phyloP scores from a whole-genome alignment of 176 grass and related monocot genomes.

The Aechmea fasciata region DNA sequence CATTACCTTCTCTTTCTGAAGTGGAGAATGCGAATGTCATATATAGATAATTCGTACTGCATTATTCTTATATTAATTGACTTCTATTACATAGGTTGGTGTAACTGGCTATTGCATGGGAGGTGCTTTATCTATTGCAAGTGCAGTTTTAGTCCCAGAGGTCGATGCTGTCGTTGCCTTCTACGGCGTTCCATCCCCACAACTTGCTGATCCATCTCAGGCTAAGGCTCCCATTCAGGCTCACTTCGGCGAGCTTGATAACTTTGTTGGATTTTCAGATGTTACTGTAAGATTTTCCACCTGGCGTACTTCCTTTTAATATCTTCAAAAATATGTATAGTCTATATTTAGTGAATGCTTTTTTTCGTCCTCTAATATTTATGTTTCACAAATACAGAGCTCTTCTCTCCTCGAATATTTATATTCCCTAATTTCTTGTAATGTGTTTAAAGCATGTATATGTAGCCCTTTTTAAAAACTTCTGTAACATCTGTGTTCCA shows the following conservation, averaged over 20 bases:
- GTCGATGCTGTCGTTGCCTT: constrained; percentile 93
- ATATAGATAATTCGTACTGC: no score
- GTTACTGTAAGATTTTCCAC: constrained; percentile 47
- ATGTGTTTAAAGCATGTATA: no score
- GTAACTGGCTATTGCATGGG: constrained; percentile 93
- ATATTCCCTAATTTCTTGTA: neutral
- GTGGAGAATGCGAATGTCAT: no score
- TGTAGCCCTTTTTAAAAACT: no score
- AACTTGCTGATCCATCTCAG: constrained; percentile 75
- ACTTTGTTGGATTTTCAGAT: constrained; percentile 74
- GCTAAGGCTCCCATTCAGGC: constrained; percentile 86
- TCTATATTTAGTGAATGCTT: neutral
- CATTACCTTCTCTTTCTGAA: no score
- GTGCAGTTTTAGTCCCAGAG: constrained; percentile 74
- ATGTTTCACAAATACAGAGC: neutral
- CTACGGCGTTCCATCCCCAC: constrained; percentile 65
- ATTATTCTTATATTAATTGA: neutral
- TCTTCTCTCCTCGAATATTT: neutral
- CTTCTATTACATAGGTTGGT: constrained; percentile 49
- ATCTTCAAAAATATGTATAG: no score
- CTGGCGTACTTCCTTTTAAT: neutral
- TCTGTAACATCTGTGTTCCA: neutral
- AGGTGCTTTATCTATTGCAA: constrained; percentile 86
- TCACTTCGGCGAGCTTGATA: constrained; percentile 85
- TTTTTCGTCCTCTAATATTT: neutral